phyloP scores from a whole-genome alignment of 495 filamentous ascomycete species.

The Pyrenula massariospora region DNA sequence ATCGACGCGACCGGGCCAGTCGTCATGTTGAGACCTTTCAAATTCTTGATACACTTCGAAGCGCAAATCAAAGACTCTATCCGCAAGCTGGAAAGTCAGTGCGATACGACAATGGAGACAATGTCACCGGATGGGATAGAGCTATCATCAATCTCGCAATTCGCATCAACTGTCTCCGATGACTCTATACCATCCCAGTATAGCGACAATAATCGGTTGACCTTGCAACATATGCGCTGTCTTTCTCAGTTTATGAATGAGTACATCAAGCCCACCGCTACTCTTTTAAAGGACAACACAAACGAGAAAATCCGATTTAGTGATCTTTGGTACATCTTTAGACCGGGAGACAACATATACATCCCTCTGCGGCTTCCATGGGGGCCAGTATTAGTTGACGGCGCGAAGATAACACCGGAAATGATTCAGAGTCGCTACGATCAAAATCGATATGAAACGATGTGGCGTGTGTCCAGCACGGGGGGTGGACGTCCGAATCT shows the following conservation, averaged over 20 bases:
- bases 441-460: not conserved
- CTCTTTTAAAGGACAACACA: not conserved
- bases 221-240: not conserved
- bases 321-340: slow-evolving; percentile 30
- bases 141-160: not conserved
- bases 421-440: not conserved
- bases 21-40: not conserved
- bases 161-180: not conserved
- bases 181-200: not conserved
- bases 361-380: not conserved
- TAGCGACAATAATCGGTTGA: not conserved
- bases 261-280: not conserved
- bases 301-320: slow-evolving; percentile 16
- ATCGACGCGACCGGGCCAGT: not conserved
- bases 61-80: not conserved
- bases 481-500: not conserved
- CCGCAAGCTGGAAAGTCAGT: not conserved
- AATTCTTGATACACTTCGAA: not conserved
- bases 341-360: slow-evolving; percentile 17
- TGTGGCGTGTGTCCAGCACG: not conserved
- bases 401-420: not conserved
- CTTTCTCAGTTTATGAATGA: not conserved
- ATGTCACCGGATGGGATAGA: not conserved
- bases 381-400: not conserved
- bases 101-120: not conserved